Conservation (phyloP, 2,329 filamentous ascomycete genomes). For the Myriosclerotinia duriaeana region DNA sequence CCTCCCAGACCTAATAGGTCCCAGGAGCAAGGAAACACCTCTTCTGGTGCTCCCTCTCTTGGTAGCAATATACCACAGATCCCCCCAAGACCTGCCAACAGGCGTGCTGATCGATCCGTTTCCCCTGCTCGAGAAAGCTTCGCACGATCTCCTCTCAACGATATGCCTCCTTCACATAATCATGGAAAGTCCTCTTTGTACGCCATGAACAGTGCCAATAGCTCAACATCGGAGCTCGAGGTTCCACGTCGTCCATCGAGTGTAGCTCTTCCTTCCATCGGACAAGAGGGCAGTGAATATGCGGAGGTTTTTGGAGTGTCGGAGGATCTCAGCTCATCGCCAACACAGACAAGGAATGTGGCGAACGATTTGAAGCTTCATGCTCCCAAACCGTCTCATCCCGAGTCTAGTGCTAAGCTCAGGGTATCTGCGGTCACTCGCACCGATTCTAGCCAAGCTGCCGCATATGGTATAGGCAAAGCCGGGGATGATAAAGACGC, state of each 20-base stretch:
- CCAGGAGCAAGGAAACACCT: constrained; percentile 44
- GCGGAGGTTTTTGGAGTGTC: constrained; percentile 56
- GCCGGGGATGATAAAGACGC: constrained; percentile 54
- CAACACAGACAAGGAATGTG: constrained; percentile 75
- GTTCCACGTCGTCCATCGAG: constrained; percentile 65
- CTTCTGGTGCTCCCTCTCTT: constrained; percentile 40
- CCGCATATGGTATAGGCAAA: constrained; percentile 79
- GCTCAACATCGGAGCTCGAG: constrained; percentile 44
- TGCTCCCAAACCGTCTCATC: constrained; percentile 84
- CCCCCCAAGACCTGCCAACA: constrained; percentile 71
- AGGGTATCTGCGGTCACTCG: constrained; percentile 81
- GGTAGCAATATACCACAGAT: constrained; percentile 62
- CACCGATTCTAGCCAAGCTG: constrained; percentile 85
- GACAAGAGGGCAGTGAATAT: constrained; percentile 89
- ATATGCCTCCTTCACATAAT: constrained; percentile 53
- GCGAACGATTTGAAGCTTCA: constrained; percentile 81
- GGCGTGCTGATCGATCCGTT: constrained; percentile 67
- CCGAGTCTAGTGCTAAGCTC: constrained; percentile 76
- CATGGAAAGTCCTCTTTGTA: constrained; percentile 41
- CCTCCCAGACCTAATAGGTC: constrained; percentile 62
- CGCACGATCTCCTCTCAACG: constrained; percentile 83
- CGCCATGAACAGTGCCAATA: constrained; percentile 42
- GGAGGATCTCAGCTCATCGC: constrained; percentile 51
- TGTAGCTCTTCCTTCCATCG: constrained; percentile 77
- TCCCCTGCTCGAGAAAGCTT: constrained; percentile 78